These are phyloP conservation scores for Pichia norvegensis DNA, from an alignment of 1,139 yeast genomes.

Conservation along the genomic window DNA sequence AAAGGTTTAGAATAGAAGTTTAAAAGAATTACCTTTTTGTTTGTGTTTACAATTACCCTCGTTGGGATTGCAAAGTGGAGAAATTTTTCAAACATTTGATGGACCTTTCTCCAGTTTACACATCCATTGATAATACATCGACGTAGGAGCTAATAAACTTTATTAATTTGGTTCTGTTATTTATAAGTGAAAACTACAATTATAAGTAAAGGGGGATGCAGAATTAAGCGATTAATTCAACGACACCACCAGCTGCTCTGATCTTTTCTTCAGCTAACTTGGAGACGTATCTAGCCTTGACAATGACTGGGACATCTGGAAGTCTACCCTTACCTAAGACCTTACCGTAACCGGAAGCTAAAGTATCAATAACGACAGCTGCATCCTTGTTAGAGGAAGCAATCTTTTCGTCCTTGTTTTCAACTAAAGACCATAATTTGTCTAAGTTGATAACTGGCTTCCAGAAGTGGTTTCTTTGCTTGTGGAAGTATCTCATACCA, in stretches of 20 bases:
- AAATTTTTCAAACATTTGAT: too few species aligned
- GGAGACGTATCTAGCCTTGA: constrained; percentile 98
- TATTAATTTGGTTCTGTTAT: neutral
- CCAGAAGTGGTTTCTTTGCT: constrained; percentile 95
- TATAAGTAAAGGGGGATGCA: neutral
- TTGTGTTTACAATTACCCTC: neutral
- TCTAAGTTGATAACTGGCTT: constrained; percentile 97
- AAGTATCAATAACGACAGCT: constrained; percentile 99
- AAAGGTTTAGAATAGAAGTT: too few species aligned
- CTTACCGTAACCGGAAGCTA: constrained; percentile 99
- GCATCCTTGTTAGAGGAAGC: constrained; percentile 77
- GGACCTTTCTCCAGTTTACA: too few species aligned
- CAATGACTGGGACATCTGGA: constrained; percentile 97
- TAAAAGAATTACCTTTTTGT: too few species aligned
- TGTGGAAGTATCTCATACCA: constrained; percentile 99
- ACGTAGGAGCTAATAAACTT: neutral
- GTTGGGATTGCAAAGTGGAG: neutral
- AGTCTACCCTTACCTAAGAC: constrained; percentile 99
- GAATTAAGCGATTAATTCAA: constrained; percentile 92
- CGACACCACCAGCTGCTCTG: constrained; percentile 99
- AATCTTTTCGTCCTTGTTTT: constrained; percentile 91
- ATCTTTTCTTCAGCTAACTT: constrained; percentile 99
- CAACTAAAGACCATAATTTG: constrained; percentile 97
- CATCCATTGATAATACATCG: neutral
- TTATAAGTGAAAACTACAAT: neutral